Evolutionary conservation across 306 rosid genomes (phyloP).

Genomic region (Pueraria montana): DNA sequence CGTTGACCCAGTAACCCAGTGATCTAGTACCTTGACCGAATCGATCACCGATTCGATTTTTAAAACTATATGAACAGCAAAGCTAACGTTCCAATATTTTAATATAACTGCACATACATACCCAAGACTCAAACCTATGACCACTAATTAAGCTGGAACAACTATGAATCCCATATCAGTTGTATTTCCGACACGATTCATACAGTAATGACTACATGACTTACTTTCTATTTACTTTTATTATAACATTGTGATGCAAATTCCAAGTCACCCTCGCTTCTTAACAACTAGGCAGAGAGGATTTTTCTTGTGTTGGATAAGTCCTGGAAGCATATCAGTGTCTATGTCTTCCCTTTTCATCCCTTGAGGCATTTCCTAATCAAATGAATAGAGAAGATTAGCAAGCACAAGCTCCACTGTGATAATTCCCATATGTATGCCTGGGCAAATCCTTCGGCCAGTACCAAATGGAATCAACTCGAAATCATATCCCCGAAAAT

Average conservation of each 20-base stretch:
- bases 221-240: too few species aligned
- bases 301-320: background rate
- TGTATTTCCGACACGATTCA: too few species aligned
- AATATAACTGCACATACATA: too few species aligned
- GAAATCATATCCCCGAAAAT: background rate
- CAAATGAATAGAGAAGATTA: background rate
- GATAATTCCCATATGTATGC: background rate
- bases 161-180: too few species aligned
- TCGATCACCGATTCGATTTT: too few species aligned
- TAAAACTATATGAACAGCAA: too few species aligned
- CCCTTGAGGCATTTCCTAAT: background rate
- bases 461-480: background rate
- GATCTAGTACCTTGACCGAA: too few species aligned
- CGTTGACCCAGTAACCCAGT: too few species aligned
- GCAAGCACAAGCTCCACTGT: background rate
- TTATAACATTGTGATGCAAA: background rate
- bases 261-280: background rate
- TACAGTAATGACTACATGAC: too few species aligned
- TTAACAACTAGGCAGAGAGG: background rate
- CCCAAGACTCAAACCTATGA: too few species aligned
- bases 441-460: background rate
- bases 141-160: too few species aligned
- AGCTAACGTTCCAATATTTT: too few species aligned
- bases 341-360: background rate
- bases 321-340: background rate